Conservation (phyloP, 768 basidiomycete genomes). For the Cubamyces sp. region DNA sequence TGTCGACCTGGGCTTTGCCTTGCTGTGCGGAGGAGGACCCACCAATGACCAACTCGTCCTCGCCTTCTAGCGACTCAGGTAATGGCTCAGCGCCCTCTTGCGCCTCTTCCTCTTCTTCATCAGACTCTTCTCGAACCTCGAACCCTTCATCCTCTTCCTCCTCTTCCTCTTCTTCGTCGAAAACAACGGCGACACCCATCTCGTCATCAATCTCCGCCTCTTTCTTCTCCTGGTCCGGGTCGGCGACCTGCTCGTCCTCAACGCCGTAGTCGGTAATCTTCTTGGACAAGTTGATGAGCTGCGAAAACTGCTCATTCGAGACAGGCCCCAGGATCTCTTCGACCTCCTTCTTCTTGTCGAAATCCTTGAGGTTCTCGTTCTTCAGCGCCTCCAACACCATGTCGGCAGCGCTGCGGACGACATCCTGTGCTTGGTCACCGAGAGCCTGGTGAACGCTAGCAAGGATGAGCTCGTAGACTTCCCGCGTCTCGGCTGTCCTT, state of each 20-base stretch:
- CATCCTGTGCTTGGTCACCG: constrained; percentile 95
- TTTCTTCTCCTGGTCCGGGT: constrained; percentile 79
- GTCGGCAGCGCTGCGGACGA: constrained; percentile 96
- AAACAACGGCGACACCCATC: constrained; percentile 96
- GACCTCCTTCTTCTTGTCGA: constrained; percentile 96
- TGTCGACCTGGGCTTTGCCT: constrained; percentile 60
- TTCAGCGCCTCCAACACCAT: constrained; percentile 87
- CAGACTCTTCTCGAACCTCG: constrained; percentile 83
- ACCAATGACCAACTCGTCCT: constrained; percentile 79
- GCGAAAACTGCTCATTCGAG: constrained; percentile 75
- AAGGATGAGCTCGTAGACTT: constrained; percentile 92
- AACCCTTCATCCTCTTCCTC: constrained; percentile 89
- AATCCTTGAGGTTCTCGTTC: constrained; percentile 87
- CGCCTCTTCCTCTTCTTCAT: constrained; percentile 71
- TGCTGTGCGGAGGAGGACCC: constrained; percentile 52
- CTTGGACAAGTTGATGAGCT: constrained; percentile 83
- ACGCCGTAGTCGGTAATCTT: constrained; percentile 96
- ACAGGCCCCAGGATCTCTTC: constrained; percentile 76
- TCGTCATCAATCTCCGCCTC: constrained; percentile 95
- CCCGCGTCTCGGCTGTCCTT: constrained; percentile 90
- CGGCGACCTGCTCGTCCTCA: constrained; percentile 78
- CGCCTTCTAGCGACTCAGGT: constrained; percentile 51
- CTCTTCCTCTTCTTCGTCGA: constrained; percentile 96
- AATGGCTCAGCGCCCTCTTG: constrained; percentile 50
- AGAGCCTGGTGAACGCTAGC: constrained; percentile 79